Percentiles rank a stretch among this genome's conserved stretches.
Conservation (phyloP, 2,329 filamentous ascomycete genomes). For the Epichloe hybrida region DNA sequence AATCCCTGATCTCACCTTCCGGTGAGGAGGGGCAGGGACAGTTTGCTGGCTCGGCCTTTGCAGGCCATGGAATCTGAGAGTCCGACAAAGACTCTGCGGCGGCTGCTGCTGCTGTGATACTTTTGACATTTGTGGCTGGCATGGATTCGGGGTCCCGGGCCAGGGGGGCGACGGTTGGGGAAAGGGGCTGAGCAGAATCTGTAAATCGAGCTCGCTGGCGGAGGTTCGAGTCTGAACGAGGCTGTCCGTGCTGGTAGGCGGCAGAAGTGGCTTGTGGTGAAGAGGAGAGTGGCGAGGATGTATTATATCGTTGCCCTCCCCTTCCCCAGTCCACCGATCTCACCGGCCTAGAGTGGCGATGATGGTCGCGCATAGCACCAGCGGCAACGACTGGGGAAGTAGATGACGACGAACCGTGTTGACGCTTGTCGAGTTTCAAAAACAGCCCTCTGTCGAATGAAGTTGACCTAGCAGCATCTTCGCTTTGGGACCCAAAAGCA, state of each 20-base stretch:
- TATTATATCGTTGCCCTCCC: constrained; percentile 15
- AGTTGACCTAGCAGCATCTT: constrained; percentile 39
- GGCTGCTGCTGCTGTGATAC: neutral
- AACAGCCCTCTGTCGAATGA: constrained; percentile 50
- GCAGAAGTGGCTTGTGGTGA: constrained; percentile 19
- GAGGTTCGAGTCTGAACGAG: constrained; percentile 32
- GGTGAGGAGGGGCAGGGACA: constrained; percentile 33
- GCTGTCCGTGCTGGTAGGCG: constrained; percentile 29
- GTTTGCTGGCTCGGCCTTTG: constrained; percentile 14
- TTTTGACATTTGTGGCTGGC: neutral
- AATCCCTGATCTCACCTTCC: constrained; percentile 19
- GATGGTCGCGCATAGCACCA: constrained; percentile 38
- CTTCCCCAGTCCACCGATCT: constrained; percentile 28
- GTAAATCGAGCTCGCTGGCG: constrained; percentile 12
- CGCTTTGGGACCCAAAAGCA: constrained; percentile 23
- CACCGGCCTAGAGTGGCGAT: constrained; percentile 31
- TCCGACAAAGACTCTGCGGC: neutral
- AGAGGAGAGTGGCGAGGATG: constrained; percentile 26
- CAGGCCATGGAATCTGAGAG: neutral
- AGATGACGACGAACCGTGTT: constrained; percentile 43
- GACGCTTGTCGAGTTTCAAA: constrained; percentile 48
- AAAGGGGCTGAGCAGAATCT: neutral
- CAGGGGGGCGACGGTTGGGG: neutral
- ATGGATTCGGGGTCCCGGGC: neutral
- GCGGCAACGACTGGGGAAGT: constrained; percentile 36